Evolutionary conservation across 768 basidiomycete genomes (phyloP).

Genomic region (Kwoniella bestiolae): DNA sequence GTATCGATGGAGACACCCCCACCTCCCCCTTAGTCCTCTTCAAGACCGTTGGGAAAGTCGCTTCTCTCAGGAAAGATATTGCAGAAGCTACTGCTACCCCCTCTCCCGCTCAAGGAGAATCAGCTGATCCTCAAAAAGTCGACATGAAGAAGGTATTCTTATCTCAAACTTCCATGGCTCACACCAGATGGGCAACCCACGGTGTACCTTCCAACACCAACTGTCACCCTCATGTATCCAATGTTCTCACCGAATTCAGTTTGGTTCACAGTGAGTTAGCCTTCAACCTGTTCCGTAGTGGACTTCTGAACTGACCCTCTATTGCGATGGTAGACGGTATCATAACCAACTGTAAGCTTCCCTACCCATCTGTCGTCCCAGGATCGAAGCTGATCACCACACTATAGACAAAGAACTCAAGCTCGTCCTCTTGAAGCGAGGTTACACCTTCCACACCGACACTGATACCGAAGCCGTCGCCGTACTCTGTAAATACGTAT

Average conservation of each 20-base stretch:
- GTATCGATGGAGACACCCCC: slow-evolving; percentile 84
- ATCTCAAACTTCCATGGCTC: slow-evolving; percentile 93
- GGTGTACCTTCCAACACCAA: slow-evolving; percentile 84
- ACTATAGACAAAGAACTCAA: slow-evolving; percentile 70
- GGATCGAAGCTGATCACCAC: too few relatives aligned
- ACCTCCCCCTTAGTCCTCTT: slow-evolving; percentile 74
- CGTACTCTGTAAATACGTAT: slow-evolving; percentile 93
- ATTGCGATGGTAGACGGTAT: slow-evolving; percentile 69
- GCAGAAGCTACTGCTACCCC: slow-evolving; percentile 57
- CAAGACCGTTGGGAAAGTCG: slow-evolving; percentile 98
- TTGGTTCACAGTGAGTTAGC: slow-evolving; percentile 75
- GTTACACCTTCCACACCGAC: slow-evolving; percentile 90
- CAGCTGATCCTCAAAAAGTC: slow-evolving; percentile 61
- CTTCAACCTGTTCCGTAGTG: neutral
- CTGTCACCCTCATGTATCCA: slow-evolving; percentile 93
- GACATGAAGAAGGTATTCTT: slow-evolving; percentile 77
- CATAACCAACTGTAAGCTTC: slow-evolving; percentile 77
- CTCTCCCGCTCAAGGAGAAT: slow-evolving; percentile 29
- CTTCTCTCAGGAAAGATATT: slow-evolving; percentile 86
- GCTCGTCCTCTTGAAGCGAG: slow-evolving; percentile 91
- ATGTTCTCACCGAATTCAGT: slow-evolving; percentile 76
- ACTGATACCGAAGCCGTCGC: slow-evolving; percentile 98
- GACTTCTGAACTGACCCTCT: slow-evolving; percentile 2
- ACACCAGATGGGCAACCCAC: slow-evolving; percentile 99
- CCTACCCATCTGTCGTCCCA: too few relatives aligned